Base-by-base conservation (phyloP, 225 moss, liverwort and hornwort genomes). In the Bryum argenteum region DNA sequence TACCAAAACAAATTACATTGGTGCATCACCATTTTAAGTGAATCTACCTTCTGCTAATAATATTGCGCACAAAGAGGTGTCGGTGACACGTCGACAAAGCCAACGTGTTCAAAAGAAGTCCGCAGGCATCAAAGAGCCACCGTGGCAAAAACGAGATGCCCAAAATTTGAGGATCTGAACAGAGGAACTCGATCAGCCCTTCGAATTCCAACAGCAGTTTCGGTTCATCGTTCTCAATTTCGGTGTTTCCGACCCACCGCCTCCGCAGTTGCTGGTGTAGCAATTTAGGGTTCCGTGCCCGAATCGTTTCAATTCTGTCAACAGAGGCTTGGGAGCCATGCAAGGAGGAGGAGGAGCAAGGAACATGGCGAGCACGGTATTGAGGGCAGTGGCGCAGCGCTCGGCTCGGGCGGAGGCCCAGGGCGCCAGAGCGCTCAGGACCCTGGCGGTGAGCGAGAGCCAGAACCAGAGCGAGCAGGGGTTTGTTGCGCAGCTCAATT, bases 351-450 rank as follows among this genome's bases (percentile, higher is more conserved):
- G 33, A 33, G 33, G 33, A 33, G 33, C 33, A 60, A 85, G 48
- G 55, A 67, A 43, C 63, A 81, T 74, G 65, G 66, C 78, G n/a
- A 47, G 41, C 22, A 54, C 48, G 24, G 54, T 59, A 6, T 6
- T 33, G 45, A 53, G 75, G 51, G 55, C 69, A 43, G 28, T 76
- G 64, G 70, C 70, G 70, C 78, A 78, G 66, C 80, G 80, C 8
- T 67, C 17, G 12, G 62, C 39, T 22, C 69, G 70, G 51, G 73
- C 66, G 17, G 48, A 17, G 48, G 48, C 16, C 33, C 66, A 71
- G 0, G 54, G 40, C 11, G 28, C 54, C 26, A 55, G 44, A 28
- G 33, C 68, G 8, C 22, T 78, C 13, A 53, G 58, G 67, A 58
- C 59, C 47, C n/a, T 65, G 28, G 45, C 26, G 28, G 39, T 24